phyloP scores from a whole-genome alignment of 257 asterid species.

The Verbascum thapsus region DNA sequence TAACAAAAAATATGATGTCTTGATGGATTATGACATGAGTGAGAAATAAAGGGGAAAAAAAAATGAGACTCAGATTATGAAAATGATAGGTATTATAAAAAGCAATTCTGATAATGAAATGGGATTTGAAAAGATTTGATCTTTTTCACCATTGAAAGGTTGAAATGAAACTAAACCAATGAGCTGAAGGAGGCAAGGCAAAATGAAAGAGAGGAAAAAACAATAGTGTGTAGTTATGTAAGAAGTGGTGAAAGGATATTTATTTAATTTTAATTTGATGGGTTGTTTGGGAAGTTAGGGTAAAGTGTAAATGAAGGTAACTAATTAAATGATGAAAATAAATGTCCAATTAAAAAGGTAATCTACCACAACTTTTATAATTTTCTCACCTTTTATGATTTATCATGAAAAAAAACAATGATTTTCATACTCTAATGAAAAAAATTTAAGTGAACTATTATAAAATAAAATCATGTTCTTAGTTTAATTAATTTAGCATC shows the following conservation, averaged over 20 bases:
- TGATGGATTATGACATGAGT: constrained; percentile 23
- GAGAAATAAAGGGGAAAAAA: constrained; percentile 12
- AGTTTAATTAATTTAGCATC: background rate
- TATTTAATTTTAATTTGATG: constrained; percentile 9
- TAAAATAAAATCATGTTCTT: background rate
- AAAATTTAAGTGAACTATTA: too few relatives aligned
- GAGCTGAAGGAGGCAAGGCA: constrained; percentile 43
- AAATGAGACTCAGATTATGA: constrained; percentile 45
- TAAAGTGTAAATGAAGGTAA: constrained; percentile 30
- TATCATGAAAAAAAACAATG: background rate
- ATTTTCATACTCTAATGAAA: background rate
- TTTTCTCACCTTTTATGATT: background rate
- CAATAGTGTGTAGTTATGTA: constrained; percentile 24
- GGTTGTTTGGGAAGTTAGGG: constrained; percentile 39
- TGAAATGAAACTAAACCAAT: constrained; percentile 36
- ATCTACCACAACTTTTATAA: background rate
- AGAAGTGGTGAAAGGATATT: constrained; percentile 28
- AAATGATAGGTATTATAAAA: constrained; percentile 25
- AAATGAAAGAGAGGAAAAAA: constrained; percentile 1
- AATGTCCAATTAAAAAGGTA: background rate
- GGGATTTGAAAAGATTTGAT: constrained; percentile 37
- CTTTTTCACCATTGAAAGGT: constrained; percentile 23
- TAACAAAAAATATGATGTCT: constrained; percentile 25
- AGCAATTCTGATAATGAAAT: constrained; percentile 33
- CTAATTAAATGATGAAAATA: background rate